Percentiles rank a stretch among this genome's conserved stretches.
These are phyloP conservation scores for Melanomma pulvis-pyrius DNA, from an alignment of 495 filamentous ascomycete genomes.

Conservation along the genomic window DNA sequence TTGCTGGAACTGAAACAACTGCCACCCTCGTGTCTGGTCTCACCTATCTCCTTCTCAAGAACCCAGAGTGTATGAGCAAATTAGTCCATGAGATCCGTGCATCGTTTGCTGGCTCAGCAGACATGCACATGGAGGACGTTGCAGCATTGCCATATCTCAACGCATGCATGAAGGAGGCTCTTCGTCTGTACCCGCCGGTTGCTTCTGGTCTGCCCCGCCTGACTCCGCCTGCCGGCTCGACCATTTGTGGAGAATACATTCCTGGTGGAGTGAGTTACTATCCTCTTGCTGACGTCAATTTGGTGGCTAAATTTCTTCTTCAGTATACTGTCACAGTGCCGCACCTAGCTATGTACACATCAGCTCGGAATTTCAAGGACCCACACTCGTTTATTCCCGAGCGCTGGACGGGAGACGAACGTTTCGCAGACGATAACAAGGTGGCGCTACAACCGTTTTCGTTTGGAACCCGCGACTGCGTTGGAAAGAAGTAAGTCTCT, in stretches of 20 bases:
- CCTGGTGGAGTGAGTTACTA: slow-evolving; percentile 41
- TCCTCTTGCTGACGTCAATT: background rate
- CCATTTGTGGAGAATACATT: slow-evolving; percentile 38
- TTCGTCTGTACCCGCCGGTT: slow-evolving; percentile 40
- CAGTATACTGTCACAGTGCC: slow-evolving; percentile 48
- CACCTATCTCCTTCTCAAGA: slow-evolving; percentile 54
- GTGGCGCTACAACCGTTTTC: slow-evolving; percentile 39
- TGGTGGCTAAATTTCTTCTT: background rate
- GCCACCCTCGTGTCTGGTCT: slow-evolving; percentile 54
- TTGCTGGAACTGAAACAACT: slow-evolving; percentile 63
- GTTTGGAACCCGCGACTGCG: slow-evolving; percentile 40
- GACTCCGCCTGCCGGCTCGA: slow-evolving; percentile 36
- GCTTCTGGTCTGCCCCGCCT: slow-evolving; percentile 30
- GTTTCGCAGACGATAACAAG: slow-evolving; percentile 33
- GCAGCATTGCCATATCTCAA: slow-evolving; percentile 40
- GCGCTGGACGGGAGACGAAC: slow-evolving; percentile 37
- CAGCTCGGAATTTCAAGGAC: slow-evolving; percentile 44
- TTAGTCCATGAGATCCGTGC: slow-evolving; percentile 53
- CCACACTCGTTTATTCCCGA: slow-evolving; percentile 40
- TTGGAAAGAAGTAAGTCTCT: slow-evolving; percentile 40
- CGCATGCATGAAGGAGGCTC: slow-evolving; percentile 40
- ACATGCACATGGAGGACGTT: slow-evolving; percentile 53
- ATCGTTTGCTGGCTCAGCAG: slow-evolving; percentile 44
- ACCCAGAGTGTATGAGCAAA: slow-evolving; percentile 46
- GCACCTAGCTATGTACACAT: slow-evolving; percentile 46